A percentile compares a stretch with the other conserved stretches of the same genome.
phyloP scores from a whole-genome alignment of 2,329 filamentous ascomycete genomes.

The Sarocladiaceae sp. region DNA sequence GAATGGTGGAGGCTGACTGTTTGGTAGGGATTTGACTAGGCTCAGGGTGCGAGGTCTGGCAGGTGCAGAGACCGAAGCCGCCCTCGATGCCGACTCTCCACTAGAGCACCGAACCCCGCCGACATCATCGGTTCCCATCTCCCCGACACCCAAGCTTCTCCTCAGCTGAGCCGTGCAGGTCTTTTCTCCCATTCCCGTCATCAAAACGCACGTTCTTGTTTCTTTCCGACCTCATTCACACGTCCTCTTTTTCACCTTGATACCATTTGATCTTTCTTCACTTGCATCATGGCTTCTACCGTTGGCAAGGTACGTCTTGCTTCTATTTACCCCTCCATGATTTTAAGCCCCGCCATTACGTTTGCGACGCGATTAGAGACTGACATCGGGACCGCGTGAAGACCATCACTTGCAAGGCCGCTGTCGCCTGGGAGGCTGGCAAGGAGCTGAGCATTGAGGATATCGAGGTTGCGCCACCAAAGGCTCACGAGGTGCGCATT shows the following conservation, averaged over 20 bases:
- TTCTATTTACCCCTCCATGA: constrained; percentile 18
- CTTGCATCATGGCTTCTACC: constrained; percentile 40
- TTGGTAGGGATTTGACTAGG: background rate
- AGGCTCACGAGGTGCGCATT: constrained; percentile 92
- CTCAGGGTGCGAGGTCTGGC: background rate
- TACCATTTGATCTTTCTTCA: background rate
- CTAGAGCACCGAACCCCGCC: constrained; percentile 8
- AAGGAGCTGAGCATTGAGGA: constrained; percentile 87
- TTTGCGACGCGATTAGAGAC: background rate
- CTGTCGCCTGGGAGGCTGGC: constrained; percentile 94
- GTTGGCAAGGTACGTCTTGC: constrained; percentile 43
- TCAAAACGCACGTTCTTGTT: background rate
- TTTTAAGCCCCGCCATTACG: constrained; percentile 6
- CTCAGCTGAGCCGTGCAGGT: constrained; percentile 1
- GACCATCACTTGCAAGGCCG: constrained; percentile 96
- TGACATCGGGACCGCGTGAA: constrained; percentile 30
- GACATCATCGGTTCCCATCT: background rate
- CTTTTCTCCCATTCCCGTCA: background rate
- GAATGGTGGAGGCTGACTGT: background rate
- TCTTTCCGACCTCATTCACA: background rate
- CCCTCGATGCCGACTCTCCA: constrained; percentile 8
- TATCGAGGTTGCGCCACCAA: constrained; percentile 84
- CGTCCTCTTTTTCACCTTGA: background rate
- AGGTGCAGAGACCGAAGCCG: background rate
- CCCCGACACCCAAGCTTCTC: constrained; percentile 1